A percentile compares a stretch with the other conserved stretches of the same genome.
phyloP scores from a whole-genome alignment of 2,329 filamentous ascomycete genomes.

The Calonectria multiphialidica region DNA sequence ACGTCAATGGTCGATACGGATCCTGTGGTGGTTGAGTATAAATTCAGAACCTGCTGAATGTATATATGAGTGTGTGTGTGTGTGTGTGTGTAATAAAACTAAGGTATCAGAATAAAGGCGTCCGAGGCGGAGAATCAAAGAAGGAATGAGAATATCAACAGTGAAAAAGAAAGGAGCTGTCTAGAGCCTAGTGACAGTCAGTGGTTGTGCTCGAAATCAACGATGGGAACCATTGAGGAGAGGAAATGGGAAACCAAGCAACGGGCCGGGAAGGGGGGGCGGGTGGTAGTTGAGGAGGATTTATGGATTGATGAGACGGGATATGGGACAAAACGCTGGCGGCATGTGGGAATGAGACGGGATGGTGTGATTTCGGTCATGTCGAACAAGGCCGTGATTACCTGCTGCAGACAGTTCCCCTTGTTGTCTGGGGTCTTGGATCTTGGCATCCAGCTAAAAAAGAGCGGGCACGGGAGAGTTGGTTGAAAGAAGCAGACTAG shows the following conservation, averaged over 20 bases:
- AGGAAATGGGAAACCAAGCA: conserved; percentile 20
- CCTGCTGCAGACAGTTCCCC: conserved; percentile 22
- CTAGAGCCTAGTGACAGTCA: conserved; percentile 31
- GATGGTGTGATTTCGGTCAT: conserved; percentile 28
- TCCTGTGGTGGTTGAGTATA: background rate
- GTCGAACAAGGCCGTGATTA: conserved; percentile 11
- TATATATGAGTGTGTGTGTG: background rate
- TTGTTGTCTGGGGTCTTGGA: conserved; percentile 1
- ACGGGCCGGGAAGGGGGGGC: background rate
- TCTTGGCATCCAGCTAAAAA: conserved; percentile 11
- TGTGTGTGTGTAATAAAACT: background rate
- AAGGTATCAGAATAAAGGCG: background rate
- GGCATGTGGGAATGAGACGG: background rate
- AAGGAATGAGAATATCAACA: conserved; percentile 37
- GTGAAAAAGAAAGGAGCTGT: conserved; percentile 45
- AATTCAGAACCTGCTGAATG: conserved; percentile 70
- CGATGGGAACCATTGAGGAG: conserved; percentile 38
- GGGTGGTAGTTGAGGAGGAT: background rate
- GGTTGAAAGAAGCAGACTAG: background rate
- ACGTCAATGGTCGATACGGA: background rate
- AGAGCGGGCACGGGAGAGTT: background rate
- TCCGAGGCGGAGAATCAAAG: conserved; percentile 34
- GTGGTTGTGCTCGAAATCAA: background rate
- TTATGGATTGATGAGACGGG: conserved; percentile 23
- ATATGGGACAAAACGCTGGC: background rate